phyloP scores from a whole-genome alignment of 805 yeast genomes.

The Lipomyces yamadae region DNA sequence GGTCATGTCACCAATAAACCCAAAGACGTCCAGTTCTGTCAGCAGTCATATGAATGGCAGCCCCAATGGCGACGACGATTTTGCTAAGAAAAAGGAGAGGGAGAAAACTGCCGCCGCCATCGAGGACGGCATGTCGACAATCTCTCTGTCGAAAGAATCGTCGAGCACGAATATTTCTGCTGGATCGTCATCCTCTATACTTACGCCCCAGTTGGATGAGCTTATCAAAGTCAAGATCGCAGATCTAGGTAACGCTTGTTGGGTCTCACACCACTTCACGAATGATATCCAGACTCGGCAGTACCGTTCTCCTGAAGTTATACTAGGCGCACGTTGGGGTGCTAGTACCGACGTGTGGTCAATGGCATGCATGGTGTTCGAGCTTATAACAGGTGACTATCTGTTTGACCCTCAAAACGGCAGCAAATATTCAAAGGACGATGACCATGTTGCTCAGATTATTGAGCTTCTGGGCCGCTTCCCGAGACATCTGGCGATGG shows the following conservation, averaged over 20 bases:
- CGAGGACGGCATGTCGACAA: constrained; percentile 32
- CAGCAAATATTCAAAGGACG: constrained; percentile 76
- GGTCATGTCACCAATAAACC: constrained; percentile 41
- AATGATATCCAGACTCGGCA: constrained; percentile 91
- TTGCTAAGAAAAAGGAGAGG: constrained; percentile 9
- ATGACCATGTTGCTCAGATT: constrained; percentile 95
- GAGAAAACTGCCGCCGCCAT: constrained; percentile 16
- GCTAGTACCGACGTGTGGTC: constrained; percentile 96
- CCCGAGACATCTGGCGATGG: constrained; percentile 62
- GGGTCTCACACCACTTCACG: constrained; percentile 78
- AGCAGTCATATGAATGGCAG: constrained; percentile 9
- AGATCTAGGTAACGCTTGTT: constrained; percentile 91
- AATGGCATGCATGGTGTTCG: constrained; percentile 89
- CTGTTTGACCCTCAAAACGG: constrained; percentile 79
- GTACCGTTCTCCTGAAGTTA: constrained; percentile 88
- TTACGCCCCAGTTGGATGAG: constrained; percentile 45
- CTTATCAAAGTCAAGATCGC: constrained; percentile 83
- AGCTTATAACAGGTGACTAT: constrained; percentile 91
- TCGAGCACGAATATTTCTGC: constrained; percentile 1
- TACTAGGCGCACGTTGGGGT: constrained; percentile 87
- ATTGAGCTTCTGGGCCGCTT: constrained; percentile 77
- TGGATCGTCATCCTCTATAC: constrained; percentile 33
- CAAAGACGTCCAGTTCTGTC: constrained; percentile 24
- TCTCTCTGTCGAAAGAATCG: constrained; percentile 28
- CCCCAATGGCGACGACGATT: neutral